Percentiles rank a stretch among this genome's conserved stretches.
Conservation (phyloP, 1,139 yeast species). For the Saccharomyces hybrid region DNA sequence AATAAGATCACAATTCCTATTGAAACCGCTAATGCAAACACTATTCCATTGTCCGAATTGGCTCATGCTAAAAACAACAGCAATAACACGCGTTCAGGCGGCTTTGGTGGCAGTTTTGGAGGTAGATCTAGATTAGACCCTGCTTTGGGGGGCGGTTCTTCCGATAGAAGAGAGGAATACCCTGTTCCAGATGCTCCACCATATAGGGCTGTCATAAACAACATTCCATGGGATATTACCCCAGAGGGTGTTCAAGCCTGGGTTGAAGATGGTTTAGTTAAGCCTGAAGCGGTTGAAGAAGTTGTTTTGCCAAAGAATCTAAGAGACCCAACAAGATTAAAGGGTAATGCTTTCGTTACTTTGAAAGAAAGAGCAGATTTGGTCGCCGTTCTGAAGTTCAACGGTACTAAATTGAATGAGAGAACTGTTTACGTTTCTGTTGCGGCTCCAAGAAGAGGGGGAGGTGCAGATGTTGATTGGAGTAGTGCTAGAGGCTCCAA, state of each 20-base stretch:
- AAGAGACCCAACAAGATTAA: conserved; percentile 52
- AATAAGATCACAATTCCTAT: conserved; percentile 53
- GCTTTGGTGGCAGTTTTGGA: conserved; percentile 13
- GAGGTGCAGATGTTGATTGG: conserved; percentile 32
- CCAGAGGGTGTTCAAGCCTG: conserved; percentile 62
- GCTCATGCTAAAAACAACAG: conserved; percentile 15
- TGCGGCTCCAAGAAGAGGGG: conserved; percentile 73
- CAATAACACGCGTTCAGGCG: conserved; percentile 6
- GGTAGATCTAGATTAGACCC: conserved; percentile 34
- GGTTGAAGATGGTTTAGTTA: conserved; percentile 57
- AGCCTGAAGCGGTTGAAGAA: conserved; percentile 47
- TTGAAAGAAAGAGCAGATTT: conserved; percentile 58
- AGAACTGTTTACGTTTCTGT: conserved; percentile 79
- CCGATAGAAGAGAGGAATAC: conserved; percentile 47
- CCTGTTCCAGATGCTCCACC: conserved; percentile 93
- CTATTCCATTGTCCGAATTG: conserved; percentile 28
- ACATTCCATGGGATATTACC: conserved; percentile 74
- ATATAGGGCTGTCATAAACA: conserved; percentile 76
- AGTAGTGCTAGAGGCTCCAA: conserved; percentile 36
- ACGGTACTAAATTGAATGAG: conserved; percentile 58
- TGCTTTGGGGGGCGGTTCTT: conserved; percentile 32
- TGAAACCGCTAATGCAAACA: conserved; percentile 24
- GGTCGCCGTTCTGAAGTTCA: conserved; percentile 60
- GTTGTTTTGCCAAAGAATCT: conserved; percentile 61
- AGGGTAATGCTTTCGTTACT: conserved; percentile 85